These are phyloP conservation scores for Cyclotella kingstonii DNA, from an alignment of 108 stramenopile genomes.

Conservation along the genomic window DNA sequence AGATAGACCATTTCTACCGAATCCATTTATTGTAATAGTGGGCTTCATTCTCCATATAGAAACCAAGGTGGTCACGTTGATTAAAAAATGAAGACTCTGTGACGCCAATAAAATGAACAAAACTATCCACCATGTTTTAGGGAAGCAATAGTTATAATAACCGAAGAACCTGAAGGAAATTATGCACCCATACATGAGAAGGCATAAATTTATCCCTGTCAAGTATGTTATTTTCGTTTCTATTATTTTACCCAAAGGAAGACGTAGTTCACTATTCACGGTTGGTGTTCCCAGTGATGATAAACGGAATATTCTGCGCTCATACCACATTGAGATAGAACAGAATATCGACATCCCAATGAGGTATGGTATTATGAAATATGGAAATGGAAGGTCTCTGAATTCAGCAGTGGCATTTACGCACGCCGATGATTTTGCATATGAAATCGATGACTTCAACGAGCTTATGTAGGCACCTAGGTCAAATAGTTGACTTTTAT, in stretches of 20 bases:
- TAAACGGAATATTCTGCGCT: constrained; percentile 27
- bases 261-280: constrained; percentile 9
- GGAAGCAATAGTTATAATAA: constrained; percentile 10
- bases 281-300: constrained; percentile 41
- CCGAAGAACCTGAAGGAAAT: constrained; percentile 3
- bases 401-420: constrained; percentile 20
- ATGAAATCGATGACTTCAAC: constrained; percentile 5
- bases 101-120: constrained; percentile 2
- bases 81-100: constrained; percentile 22
- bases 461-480: constrained; percentile 10
- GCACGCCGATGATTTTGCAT: constrained; percentile 25
- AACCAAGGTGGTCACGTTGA: constrained; percentile 12
- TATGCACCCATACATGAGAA: constrained; percentile 2
- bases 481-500: too few species aligned
- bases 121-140: constrained; percentile 24
- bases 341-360: constrained; percentile 23
- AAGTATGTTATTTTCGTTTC: constrained; percentile 34
- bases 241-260: constrained; percentile 16
- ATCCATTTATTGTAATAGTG: neutral
- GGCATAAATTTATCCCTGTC: constrained; percentile 11
- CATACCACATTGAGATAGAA: constrained; percentile 18
- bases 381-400: constrained; percentile 22
- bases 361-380: constrained; percentile 10
- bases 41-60: constrained; percentile 18
- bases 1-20: neutral